Conservation (phyloP, 108 stramenopile species). For the Fistulifera solaris region DNA sequence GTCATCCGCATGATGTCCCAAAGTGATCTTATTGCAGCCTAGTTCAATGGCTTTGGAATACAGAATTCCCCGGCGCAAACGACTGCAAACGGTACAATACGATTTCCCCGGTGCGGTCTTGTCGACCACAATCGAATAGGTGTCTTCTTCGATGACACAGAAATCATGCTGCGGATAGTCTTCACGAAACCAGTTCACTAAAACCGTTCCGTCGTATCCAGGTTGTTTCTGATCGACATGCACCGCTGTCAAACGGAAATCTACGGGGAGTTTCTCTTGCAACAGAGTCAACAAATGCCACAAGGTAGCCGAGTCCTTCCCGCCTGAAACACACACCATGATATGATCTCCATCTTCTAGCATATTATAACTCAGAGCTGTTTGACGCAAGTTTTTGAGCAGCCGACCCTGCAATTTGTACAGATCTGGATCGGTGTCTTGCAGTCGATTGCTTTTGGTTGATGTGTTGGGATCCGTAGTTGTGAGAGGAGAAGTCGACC, state of each 20-base stretch:
- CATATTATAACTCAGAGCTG: constrained; percentile 29
- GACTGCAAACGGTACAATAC: constrained; percentile 29
- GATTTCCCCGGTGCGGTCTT: constrained; percentile 30
- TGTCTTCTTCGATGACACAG: constrained; percentile 32
- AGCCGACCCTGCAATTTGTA: constrained; percentile 25
- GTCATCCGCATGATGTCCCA: constrained; percentile 46
- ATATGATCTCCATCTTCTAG: constrained; percentile 36
- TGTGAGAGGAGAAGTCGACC: no score
- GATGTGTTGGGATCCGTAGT: no score
- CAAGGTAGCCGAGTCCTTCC: constrained; percentile 42
- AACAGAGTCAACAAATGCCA: constrained; percentile 20
- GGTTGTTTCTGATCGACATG: constrained; percentile 55
- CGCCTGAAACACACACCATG: constrained; percentile 35
- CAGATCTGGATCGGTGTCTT: background rate
- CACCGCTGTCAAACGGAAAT: constrained; percentile 32
- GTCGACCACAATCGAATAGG: constrained; percentile 37
- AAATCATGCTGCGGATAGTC: constrained; percentile 6
- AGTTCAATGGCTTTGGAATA: constrained; percentile 24
- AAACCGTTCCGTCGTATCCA: constrained; percentile 31
- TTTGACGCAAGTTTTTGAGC: constrained; percentile 24
- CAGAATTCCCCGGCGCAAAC: constrained; percentile 31
- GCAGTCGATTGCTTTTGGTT: no score
- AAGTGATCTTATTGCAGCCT: constrained; percentile 28
- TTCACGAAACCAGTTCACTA: constrained; percentile 27
- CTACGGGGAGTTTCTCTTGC: constrained; percentile 17